These are phyloP conservation scores for Penicillium paxilli DNA, from an alignment of 495 filamentous ascomycete species.

Conservation along the genomic window DNA sequence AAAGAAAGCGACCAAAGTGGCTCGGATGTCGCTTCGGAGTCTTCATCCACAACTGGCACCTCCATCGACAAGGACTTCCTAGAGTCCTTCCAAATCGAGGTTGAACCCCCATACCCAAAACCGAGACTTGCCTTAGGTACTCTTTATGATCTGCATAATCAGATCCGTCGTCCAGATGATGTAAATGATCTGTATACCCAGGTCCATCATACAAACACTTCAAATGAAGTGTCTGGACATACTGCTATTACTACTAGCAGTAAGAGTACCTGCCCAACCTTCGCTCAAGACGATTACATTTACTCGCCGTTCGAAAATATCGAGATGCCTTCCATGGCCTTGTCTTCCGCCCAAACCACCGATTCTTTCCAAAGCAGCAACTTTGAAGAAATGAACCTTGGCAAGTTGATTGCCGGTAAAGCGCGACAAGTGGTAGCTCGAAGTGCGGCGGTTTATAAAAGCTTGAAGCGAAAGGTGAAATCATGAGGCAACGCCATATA, in stretches of 20 bases:
- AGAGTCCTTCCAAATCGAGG: constrained; percentile 4
- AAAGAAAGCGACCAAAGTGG: neutral
- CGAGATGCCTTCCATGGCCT: neutral
- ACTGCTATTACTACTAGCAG: no score
- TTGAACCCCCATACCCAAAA: constrained; percentile 4
- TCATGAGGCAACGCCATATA: neutral
- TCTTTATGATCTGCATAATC: constrained; percentile 5
- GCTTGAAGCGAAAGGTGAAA: neutral
- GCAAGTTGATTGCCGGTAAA: constrained; percentile 1
- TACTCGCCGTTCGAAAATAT: neutral
- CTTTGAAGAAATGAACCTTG: neutral
- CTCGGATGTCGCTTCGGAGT: neutral
- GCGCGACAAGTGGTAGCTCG: constrained; percentile 2
- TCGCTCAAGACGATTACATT: neutral
- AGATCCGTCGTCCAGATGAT: neutral
- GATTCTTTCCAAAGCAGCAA: neutral
- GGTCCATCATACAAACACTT: no score
- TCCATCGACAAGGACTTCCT: neutral
- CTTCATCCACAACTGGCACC: neutral
- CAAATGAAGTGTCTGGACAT: no score
- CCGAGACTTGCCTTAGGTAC: neutral
- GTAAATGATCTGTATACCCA: no score
- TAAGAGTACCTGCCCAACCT: neutral
- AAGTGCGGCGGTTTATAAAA: neutral
- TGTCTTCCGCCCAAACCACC: neutral